Evolutionary conservation across 2,329 filamentous ascomycete species (phyloP).

Genomic region (Fusarium concolor): DNA sequence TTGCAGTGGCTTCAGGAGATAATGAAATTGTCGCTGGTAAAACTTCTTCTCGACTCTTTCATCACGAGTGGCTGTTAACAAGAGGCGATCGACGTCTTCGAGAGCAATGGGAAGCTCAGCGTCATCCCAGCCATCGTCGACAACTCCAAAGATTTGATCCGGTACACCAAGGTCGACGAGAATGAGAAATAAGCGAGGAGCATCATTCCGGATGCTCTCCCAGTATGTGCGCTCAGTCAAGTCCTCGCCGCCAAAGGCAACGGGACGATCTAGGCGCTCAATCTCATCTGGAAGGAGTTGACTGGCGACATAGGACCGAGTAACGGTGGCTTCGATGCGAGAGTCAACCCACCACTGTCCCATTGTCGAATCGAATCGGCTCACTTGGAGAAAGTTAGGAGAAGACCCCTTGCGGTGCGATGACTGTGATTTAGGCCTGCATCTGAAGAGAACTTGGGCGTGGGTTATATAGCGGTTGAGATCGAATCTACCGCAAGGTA

Average conservation of each 20-base stretch:
- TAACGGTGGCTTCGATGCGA: conserved; percentile 76
- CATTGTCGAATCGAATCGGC: conserved; percentile 39
- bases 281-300: conserved; percentile 73
- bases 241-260: conserved; percentile 73
- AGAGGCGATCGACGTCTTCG: conserved; percentile 73
- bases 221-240: conserved; percentile 80
- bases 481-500: conserved; percentile 18
- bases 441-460: conserved; percentile 32
- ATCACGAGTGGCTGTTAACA: conserved; percentile 69
- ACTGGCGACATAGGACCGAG: conserved; percentile 72
- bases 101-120: conserved; percentile 76
- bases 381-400: conserved; percentile 23
- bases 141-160: conserved; percentile 79
- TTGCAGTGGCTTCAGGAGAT: conserved; percentile 72
- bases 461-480: conserved; percentile 12
- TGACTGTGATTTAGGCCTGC: conserved; percentile 28
- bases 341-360: conserved; percentile 77
- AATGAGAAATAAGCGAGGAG: conserved; percentile 77
- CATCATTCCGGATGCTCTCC: conserved; percentile 79
- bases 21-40: conserved; percentile 76
- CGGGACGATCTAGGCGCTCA: conserved; percentile 69
- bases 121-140: conserved; percentile 83
- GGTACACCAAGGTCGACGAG: conserved; percentile 76
- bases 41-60: conserved; percentile 75
- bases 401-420: conserved; percentile 29